Base-by-base conservation (phyloP, 225 moss, liverwort and hornwort genomes). In the Thuidium tamariscinum region DNA sequence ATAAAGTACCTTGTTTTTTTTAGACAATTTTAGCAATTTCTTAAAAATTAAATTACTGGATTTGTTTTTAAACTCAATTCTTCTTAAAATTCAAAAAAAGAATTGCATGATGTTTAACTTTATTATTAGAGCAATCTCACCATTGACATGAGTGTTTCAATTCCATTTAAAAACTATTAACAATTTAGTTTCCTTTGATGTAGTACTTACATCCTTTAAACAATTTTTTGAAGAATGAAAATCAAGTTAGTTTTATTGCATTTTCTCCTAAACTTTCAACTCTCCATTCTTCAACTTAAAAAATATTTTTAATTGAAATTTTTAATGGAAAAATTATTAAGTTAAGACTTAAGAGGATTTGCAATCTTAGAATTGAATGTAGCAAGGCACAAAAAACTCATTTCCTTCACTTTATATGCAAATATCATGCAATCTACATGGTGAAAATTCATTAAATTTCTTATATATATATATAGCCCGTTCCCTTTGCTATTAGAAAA, bases 311-410 rank as follows among this genome's bases (percentile, higher is more conserved):
- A n/a, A n/a, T n/a, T n/a, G n/a, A n/a, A n/a, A n/a, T n/a, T n/a
- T n/a, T n/a, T n/a, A n/a, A n/a, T n/a, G n/a, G n/a, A n/a, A n/a
- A n/a, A n/a, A n/a, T n/a, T n/a, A n/a, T n/a, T n/a, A n/a, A n/a
- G n/a, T 11, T 11, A 20, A 11, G 3, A n/a, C n/a, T 7, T 3
- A 36, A 11, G 2, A 36, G 6, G 66, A 66, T 36, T 66, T 6
- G 11, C 11, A 66, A 0, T 21, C 2, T 36, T 20, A 66, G 3
- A 66, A 11, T n/a, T 21, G n/a, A 21, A 6, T n/a, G 0, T n/a
- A n/a, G 20, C 3, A 20, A 65, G 36, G 20, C 1, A 0, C 11
- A 20, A 21, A 65, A 34, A 66, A 36, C 1, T 21, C 0, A 0
- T 36, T 66, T 1, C 6, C 32, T 65, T 65, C 3, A 21, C 11